Conservation (phyloP, 345 rosid genomes). For the Eutrema japonicum region DNA sequence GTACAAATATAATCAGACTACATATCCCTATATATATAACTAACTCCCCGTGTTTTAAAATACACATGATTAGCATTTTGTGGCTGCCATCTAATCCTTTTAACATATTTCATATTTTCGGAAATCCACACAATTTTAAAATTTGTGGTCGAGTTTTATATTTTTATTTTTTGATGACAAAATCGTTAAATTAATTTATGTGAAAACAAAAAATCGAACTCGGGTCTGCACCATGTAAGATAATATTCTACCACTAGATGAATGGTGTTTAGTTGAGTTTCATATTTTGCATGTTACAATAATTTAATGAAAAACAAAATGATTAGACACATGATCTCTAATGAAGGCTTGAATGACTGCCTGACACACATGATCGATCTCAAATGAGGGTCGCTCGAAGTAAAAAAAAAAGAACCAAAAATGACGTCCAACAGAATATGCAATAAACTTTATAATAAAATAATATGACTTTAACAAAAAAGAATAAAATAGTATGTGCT, state of each 20-base stretch:
- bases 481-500: too few species aligned
- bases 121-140: background rate
- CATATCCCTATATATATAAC: background rate
- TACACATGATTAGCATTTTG: background rate
- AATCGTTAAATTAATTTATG: too few species aligned
- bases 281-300: background rate
- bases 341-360: background rate
- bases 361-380: slow-evolving; percentile 3
- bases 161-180: too few species aligned
- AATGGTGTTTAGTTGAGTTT: too few species aligned
- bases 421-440: slow-evolving; percentile 7
- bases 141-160: background rate
- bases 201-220: too few species aligned
- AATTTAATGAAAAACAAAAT: background rate
- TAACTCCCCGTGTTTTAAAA: background rate
- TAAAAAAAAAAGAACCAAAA: background rate
- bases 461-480: background rate
- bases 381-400: background rate
- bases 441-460: background rate
- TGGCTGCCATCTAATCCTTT: background rate
- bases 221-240: too few species aligned
- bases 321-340: slow-evolving; percentile 3
- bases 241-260: too few species aligned
- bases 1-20: background rate
- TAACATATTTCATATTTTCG: background rate